A percentile compares a stretch with the other conserved stretches of the same genome.
Conservation (phyloP, 176 grass and related monocot genomes). For the Lolium rigidum region DNA sequence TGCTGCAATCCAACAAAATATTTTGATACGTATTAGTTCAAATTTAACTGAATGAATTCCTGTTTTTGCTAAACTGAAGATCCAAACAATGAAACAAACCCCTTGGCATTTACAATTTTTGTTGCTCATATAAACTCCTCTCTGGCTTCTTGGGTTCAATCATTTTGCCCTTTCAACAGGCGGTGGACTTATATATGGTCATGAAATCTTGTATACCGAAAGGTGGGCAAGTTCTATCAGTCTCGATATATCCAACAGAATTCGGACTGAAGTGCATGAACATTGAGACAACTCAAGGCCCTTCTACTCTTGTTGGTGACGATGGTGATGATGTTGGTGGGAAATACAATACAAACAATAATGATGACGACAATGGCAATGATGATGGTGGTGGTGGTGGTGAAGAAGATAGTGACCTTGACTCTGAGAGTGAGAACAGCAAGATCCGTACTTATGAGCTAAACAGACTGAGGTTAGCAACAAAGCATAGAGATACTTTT, state of each 20-base stretch:
- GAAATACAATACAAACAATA: neutral
- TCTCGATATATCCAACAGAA: conserved; percentile 83
- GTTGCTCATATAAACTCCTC: neutral
- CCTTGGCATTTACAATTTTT: neutral
- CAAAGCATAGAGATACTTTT: conserved; percentile 6
- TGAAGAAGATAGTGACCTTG: conserved; percentile 36
- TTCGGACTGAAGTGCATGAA: conserved; percentile 89
- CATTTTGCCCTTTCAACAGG: conserved; percentile 51
- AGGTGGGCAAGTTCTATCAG: conserved; percentile 68
- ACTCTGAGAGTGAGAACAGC: conserved; percentile 64
- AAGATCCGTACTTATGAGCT: conserved; percentile 87
- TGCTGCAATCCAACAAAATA: neutral
- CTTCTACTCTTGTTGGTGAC: conserved; percentile 59
- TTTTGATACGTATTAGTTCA: neutral
- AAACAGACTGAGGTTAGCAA: conserved; percentile 78
- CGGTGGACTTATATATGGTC: conserved; percentile 87
- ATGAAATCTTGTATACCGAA: conserved; percentile 81
- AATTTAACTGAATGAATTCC: neutral
- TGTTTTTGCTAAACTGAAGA: neutral
- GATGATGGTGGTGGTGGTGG: neutral
- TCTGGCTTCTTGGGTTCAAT: neutral
- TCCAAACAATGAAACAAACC: neutral
- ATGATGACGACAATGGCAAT: neutral
- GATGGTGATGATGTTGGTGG: conserved; percentile 34
- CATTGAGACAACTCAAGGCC: conserved; percentile 73